These are phyloP conservation scores for Paxillus involutus DNA, from an alignment of 768 basidiomycete species.

Conservation along the genomic window DNA sequence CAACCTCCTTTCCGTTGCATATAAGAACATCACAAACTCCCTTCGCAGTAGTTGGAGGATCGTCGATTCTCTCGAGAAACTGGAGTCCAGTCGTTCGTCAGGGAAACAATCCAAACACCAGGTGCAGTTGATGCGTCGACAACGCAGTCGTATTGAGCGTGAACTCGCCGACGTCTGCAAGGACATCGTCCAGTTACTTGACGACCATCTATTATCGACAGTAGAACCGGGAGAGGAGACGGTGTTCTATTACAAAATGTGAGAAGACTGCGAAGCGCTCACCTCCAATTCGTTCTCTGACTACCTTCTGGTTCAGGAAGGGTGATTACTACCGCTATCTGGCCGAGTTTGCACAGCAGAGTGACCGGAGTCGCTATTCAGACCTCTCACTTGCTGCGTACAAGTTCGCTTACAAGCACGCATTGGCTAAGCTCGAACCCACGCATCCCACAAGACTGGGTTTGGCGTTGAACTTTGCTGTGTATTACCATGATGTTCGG, in stretches of 20 bases:
- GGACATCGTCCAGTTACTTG: conserved; percentile 73
- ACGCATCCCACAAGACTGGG: conserved; percentile 88
- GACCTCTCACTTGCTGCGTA: conserved; percentile 81
- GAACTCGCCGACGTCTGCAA: conserved; percentile 78
- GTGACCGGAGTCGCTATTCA: conserved; percentile 66
- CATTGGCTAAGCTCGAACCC: conserved; percentile 66
- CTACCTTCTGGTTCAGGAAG: conserved; percentile 48
- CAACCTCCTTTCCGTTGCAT: conserved; percentile 85
- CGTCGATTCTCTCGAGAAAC: conserved; percentile 73
- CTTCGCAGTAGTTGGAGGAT: conserved; percentile 85
- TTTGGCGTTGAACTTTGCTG: conserved; percentile 90
- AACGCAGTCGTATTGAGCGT: conserved; percentile 73
- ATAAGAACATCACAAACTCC: conserved; percentile 86
- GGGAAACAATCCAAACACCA: conserved; percentile 38
- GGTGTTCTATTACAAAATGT: conserved; percentile 92
- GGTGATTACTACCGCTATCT: conserved; percentile 93
- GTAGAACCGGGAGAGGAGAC: conserved; percentile 78
- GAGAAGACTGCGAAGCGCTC: conserved; percentile 22
- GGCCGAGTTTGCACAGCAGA: conserved; percentile 77
- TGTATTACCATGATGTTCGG: conserved; percentile 87
- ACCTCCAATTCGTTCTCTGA: conserved; percentile 3
- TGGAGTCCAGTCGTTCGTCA: conserved; percentile 38
- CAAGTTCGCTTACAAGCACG: conserved; percentile 84
- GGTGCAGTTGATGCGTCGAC: conserved; percentile 64
- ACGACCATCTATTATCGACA: conserved; percentile 54